A percentile compares a stretch with the other conserved stretches of the same genome.
Conservation (phyloP, 108 stramenopile genomes). For the Nitzschia palea region DNA sequence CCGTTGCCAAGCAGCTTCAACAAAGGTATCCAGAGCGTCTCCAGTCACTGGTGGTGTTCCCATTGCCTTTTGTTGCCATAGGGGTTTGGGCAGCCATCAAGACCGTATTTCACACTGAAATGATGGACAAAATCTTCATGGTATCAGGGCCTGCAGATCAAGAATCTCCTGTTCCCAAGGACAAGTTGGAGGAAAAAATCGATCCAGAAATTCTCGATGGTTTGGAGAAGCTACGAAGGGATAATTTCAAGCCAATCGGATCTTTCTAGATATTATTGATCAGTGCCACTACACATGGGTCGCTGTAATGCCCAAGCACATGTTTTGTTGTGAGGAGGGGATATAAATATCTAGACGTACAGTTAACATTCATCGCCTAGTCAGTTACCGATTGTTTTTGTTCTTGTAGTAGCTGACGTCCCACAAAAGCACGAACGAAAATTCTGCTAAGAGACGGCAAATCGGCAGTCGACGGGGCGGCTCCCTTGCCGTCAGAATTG, state of each 20-base stretch:
- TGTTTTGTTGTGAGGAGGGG: too few species aligned
- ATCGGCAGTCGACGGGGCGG: slow-evolving; percentile 39
- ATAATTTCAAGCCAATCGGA: background rate
- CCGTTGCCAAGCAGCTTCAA: slow-evolving; percentile 31
- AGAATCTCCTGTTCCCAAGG: slow-evolving; percentile 42
- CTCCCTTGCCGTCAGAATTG: slow-evolving; percentile 13
- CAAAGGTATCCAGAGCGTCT: slow-evolving; percentile 53
- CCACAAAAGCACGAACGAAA: slow-evolving; percentile 59
- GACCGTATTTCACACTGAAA: slow-evolving; percentile 42
- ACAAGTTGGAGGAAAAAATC: slow-evolving; percentile 35
- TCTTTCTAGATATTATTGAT: too few species aligned
- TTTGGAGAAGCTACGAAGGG: slow-evolving; percentile 17
- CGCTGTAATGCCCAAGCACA: too few species aligned
- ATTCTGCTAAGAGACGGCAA: slow-evolving; percentile 59
- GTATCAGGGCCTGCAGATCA: slow-evolving; percentile 48
- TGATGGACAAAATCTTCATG: slow-evolving; percentile 34
- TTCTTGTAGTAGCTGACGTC: slow-evolving; percentile 20
- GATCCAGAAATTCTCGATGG: slow-evolving; percentile 40
- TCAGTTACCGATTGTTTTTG: too few species aligned
- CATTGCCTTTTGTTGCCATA: slow-evolving; percentile 49
- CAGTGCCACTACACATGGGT: too few species aligned
- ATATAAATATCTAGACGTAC: too few species aligned
- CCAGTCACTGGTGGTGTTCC: slow-evolving; percentile 50
- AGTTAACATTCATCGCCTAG: too few species aligned
- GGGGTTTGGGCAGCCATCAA: slow-evolving; percentile 58